Evolutionary conservation across 1,284 basidiomycete species (phyloP).

Genomic region (Mycosarcoma maydis): DNA sequence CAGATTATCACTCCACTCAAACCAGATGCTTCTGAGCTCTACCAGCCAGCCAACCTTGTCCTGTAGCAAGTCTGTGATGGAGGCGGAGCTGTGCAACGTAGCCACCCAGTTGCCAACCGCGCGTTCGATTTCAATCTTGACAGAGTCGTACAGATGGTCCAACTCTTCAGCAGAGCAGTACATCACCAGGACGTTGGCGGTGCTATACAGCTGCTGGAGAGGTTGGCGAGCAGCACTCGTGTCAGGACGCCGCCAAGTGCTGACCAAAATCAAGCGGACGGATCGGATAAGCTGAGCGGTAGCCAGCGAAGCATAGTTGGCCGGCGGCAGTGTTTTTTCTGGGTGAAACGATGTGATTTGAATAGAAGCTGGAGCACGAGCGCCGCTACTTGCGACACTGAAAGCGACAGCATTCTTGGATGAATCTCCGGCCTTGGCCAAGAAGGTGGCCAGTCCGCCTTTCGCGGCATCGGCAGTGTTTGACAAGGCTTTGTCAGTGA

Average conservation of each 20-base stretch:
- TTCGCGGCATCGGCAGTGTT: neutral
- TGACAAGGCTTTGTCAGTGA: neutral
- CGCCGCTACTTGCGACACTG: neutral
- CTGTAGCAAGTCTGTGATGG: slow-evolving; percentile 19
- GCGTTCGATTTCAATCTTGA: slow-evolving; percentile 59
- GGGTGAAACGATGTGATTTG: slow-evolving; percentile 22
- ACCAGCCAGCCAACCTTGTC: slow-evolving; percentile 41
- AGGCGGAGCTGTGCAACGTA: slow-evolving; percentile 26
- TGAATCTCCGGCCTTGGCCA: slow-evolving; percentile 15
- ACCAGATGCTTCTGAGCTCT: slow-evolving; percentile 45
- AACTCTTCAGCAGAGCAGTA: slow-evolving; percentile 10
- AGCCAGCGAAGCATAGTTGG: slow-evolving; percentile 28
- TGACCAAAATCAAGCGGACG: slow-evolving; percentile 32
- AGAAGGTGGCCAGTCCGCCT: slow-evolving; percentile 38
- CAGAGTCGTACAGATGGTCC: slow-evolving; percentile 47
- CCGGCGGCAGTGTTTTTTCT: slow-evolving; percentile 19
- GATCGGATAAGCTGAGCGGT: slow-evolving; percentile 34
- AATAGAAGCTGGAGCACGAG: neutral
- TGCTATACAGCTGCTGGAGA: slow-evolving; percentile 44
- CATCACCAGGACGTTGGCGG: slow-evolving; percentile 21
- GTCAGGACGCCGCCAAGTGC: slow-evolving; percentile 1
- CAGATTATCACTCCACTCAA: slow-evolving; percentile 46
- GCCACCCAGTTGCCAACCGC: slow-evolving; percentile 38
- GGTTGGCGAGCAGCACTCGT: slow-evolving; percentile 6
- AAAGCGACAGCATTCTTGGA: neutral